Evolutionary conservation across 371 early-diverging fungal genomes (phyloP), one percentile per base, ranked within the genome.

Genomic region (Phascolomyces articulosus): DNA sequence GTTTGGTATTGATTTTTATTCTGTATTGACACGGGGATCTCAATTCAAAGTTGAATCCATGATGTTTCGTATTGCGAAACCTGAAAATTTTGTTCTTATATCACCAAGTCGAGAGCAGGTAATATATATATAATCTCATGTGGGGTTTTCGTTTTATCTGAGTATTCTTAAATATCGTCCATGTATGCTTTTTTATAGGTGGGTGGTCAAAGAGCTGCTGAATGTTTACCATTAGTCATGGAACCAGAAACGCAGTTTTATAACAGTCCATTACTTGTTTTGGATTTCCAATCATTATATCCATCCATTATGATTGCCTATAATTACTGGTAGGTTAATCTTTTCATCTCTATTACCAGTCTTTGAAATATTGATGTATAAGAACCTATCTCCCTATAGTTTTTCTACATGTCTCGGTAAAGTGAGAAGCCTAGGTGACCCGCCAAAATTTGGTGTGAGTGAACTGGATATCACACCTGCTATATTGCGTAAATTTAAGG

Each of bases 231-330:
- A 4, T 75, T 97, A 54, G 89, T 93, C 20, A 88, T 95, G 89
- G 97, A 97, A 72, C 97, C 97, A 0, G 69, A 83, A 51, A 87
- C 94, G 3, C 71, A 82, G 24, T 93, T 93, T 67, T 97, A 93
- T 69, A 87, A 74, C 27, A 88, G 89, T 67, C 96, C 97, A 1
- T 68, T 95, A 29, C 78, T 93, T 2, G 95, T 97, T 4, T 71
- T 96, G 28, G 97, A 97, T 71, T 97, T 95, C 64, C 96, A 95
- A 71, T 91, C 92, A 31, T 75, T 97, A 16, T 97, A 97, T 66
- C 97, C 97, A 8, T 93, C 93, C 31, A 82, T 97, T 16, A 95
- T 97, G 91, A 95, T 96, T 70, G 96, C 95, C 0, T 95, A 95
- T 73, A 97, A 97, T 65, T 93, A 91, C 53, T 96, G 95, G 89